Evolutionary conservation across 2,329 filamentous ascomycete genomes (phyloP).

Genomic region (Xylaria sp.): DNA sequence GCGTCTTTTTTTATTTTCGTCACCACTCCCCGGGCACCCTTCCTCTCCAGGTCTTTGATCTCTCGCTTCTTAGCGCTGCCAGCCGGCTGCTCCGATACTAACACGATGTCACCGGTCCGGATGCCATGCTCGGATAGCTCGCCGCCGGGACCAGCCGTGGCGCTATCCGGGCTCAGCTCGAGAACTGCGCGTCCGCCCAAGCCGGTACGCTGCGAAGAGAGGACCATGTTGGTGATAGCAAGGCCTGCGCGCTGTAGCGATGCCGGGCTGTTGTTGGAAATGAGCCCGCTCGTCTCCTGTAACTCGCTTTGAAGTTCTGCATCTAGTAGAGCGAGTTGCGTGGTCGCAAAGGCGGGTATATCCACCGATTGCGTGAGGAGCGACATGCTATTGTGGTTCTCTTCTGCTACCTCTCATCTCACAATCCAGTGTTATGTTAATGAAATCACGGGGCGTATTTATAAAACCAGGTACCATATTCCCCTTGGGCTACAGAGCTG

Average conservation of each 20-base stretch:
- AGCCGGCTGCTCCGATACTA: slow-evolving; percentile 77
- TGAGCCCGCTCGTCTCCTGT: slow-evolving; percentile 72
- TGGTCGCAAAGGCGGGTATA: slow-evolving; percentile 73
- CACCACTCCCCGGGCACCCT: slow-evolving; percentile 76
- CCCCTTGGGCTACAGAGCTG: not conserved
- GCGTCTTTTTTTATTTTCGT: slow-evolving; percentile 67
- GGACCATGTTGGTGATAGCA: slow-evolving; percentile 78
- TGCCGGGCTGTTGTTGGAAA: slow-evolving; percentile 73
- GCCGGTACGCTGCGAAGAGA: slow-evolving; percentile 83
- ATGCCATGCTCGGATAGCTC: slow-evolving; percentile 80
- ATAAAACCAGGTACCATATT: not conserved
- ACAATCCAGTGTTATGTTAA: not conserved
- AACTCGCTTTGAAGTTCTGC: slow-evolving; percentile 78
- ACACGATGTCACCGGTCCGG: slow-evolving; percentile 79
- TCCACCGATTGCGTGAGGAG: slow-evolving; percentile 59
- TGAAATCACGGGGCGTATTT: not conserved
- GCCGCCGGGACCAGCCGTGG: slow-evolving; percentile 58
- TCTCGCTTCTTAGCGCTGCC: slow-evolving; percentile 78
- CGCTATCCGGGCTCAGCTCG: slow-evolving; percentile 79
- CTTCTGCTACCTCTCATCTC: not conserved
- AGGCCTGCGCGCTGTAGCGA: slow-evolving; percentile 80
- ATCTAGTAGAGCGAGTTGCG: slow-evolving; percentile 76
- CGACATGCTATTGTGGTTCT: slow-evolving; percentile 48
- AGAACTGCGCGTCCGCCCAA: slow-evolving; percentile 91
- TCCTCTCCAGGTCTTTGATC: slow-evolving; percentile 74